Base-by-base conservation (phyloP, 805 yeast species). In the Candida nanaspora region DNA sequence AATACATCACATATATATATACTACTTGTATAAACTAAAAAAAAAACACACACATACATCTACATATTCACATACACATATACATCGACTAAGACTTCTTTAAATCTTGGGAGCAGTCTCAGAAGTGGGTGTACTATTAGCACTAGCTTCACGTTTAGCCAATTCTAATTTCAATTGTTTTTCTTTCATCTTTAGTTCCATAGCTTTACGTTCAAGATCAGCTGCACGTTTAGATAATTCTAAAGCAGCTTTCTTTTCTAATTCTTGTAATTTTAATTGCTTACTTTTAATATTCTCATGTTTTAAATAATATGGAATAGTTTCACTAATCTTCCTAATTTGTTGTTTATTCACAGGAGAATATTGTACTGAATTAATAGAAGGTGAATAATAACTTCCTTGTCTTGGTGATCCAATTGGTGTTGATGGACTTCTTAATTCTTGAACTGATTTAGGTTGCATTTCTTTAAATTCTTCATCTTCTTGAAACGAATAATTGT, bases 271-370 rank as follows among this genome's bases (percentile, higher is more conserved):
- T 62, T 81, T 84, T 43, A 80, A 86, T 54, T 85, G 89, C 59
- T 85, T 80, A 39, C 82, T 81, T 48, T 78, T 62, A 42, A 84
- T 73, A 42, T 82, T 73, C 59, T 85, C 91, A 58, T 84, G 91
- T 56, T 86, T 74, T 46, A 85, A 65, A 27, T 83, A 82, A 50
- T 85, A 85, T n/a, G 94, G 94, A 20, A 85, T 86, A 1, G 93
- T 85, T 55, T 83, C 91, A 33, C 88, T 80, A 41, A 85, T 78
- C 54, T 80, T 84, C 55, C 94, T 70, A 48, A 85, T 65, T 60
- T 82, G 85, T 48, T 70, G 70, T 47, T 86, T 74, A 39, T 73
- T 73, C 33, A 56, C 53, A 20, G 51, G 46, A 10, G 55, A 51
- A 35, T 45, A 46, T 36, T 46, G 50, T 18, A 49, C 50, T 20